These are phyloP conservation scores for Populus tomentosa DNA, from an alignment of 441 rosid genomes.

Conservation along the genomic window DNA sequence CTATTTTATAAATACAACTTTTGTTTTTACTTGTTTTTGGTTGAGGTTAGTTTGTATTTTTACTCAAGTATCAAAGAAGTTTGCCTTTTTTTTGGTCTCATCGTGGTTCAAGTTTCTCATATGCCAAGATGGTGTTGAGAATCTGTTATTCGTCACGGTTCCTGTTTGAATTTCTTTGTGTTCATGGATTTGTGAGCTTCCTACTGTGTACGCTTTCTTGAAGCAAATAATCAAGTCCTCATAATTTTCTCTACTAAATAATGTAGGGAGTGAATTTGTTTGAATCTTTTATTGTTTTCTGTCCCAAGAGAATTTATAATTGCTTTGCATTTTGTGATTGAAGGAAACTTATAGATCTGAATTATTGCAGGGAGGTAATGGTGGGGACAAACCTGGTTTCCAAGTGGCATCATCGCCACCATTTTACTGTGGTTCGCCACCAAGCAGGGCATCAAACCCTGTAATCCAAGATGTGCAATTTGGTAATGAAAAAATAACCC, in stretches of 20 bases:
- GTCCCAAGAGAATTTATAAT: background rate
- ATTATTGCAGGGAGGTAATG: slow-evolving; percentile 38
- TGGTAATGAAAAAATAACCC: slow-evolving; percentile 27
- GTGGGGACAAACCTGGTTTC: slow-evolving; percentile 23
- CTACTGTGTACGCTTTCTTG: background rate
- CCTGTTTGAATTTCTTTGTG: background rate
- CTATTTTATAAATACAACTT: background rate
- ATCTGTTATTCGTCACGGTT: too few relatives aligned
- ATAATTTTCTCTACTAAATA: background rate
- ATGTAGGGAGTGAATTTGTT: background rate
- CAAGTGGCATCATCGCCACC: slow-evolving; percentile 47
- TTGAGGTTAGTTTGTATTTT: background rate
- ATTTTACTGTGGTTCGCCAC: slow-evolving; percentile 64
- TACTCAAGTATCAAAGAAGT: background rate
- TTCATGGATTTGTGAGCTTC: background rate
- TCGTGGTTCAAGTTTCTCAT: background rate
- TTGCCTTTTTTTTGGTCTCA: background rate
- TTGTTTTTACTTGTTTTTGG: too few relatives aligned
- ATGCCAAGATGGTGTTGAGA: background rate
- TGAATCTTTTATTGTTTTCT: background rate
- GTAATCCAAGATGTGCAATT: slow-evolving; percentile 57
- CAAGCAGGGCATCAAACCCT: slow-evolving; percentile 57
- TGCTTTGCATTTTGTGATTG: background rate
- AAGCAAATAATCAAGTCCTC: background rate
- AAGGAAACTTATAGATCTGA: background rate